These are phyloP conservation scores for Mitragyna speciosa DNA, from an alignment of 257 asterid genomes.

Conservation along the genomic window DNA sequence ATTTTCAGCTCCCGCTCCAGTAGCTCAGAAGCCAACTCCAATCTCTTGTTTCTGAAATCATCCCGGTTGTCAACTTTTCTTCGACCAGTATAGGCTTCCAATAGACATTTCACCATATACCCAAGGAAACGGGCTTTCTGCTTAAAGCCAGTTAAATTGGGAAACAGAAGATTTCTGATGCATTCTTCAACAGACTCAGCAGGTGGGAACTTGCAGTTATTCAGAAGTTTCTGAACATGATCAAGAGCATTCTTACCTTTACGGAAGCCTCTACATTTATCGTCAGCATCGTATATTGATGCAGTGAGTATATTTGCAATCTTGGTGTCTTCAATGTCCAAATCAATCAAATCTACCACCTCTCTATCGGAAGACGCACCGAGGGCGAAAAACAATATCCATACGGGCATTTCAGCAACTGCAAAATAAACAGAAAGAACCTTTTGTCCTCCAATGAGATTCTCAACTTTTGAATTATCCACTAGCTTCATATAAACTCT, in stretches of 20 bases:
- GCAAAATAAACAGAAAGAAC: slow-evolving; percentile 60
- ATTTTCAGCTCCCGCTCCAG: slow-evolving; percentile 77
- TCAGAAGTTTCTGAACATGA: slow-evolving; percentile 44
- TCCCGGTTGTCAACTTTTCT: slow-evolving; percentile 82
- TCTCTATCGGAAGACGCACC: slow-evolving; percentile 75
- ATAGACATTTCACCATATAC: slow-evolving; percentile 82
- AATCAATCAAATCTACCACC: slow-evolving; percentile 56
- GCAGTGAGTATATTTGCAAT: slow-evolving; percentile 57
- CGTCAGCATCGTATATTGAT: slow-evolving; percentile 77
- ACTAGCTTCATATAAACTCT: slow-evolving; percentile 65
- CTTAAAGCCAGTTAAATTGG: slow-evolving; percentile 47
- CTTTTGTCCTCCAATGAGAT: slow-evolving; percentile 54
- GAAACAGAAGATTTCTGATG: slow-evolving; percentile 57
- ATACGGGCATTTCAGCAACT: slow-evolving; percentile 68
- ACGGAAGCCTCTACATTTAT: slow-evolving; percentile 57
- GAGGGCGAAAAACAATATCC: slow-evolving; percentile 83
- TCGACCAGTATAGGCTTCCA: slow-evolving; percentile 69
- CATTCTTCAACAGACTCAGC: slow-evolving; percentile 71
- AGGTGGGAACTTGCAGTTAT: slow-evolving; percentile 63
- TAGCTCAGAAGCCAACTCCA: slow-evolving; percentile 86
- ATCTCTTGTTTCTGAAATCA: slow-evolving; percentile 86
- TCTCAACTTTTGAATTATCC: slow-evolving; percentile 51
- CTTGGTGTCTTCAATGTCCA: slow-evolving; percentile 46
- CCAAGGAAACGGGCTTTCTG: slow-evolving; percentile 83
- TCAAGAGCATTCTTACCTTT: slow-evolving; percentile 44